Conservation (phyloP, 164 flowering plant genomes). For the Dillenia suffruticosa region DNA sequence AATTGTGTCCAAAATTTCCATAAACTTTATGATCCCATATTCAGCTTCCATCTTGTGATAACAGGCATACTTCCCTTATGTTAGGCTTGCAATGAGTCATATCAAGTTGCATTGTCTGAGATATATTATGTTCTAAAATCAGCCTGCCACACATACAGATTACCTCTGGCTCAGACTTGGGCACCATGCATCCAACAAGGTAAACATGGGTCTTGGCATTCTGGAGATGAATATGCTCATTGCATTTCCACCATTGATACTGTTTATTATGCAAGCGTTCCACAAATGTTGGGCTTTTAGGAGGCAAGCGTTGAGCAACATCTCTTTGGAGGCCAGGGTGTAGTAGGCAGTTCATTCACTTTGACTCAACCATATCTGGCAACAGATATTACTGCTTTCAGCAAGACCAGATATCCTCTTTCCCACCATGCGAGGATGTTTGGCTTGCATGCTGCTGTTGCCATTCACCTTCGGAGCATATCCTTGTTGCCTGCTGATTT, state of each 20-base stretch:
- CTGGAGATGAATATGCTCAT: conserved; percentile 47
- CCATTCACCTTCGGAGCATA: conserved; percentile 54
- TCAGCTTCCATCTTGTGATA: background rate
- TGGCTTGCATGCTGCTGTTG: conserved; percentile 56
- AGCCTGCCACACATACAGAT: conserved; percentile 58
- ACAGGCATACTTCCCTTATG: conserved; percentile 7
- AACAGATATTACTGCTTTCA: conserved; percentile 43
- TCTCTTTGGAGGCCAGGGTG: conserved; percentile 74
- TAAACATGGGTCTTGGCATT: conserved; percentile 62
- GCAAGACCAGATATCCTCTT: conserved; percentile 73
- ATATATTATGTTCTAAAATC: conserved; percentile 52
- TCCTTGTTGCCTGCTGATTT: conserved; percentile 42
- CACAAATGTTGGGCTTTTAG: conserved; percentile 45
- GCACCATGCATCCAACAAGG: conserved; percentile 64
- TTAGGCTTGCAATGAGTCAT: conserved; percentile 39
- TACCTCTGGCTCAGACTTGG: conserved; percentile 96
- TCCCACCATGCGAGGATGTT: conserved; percentile 79
- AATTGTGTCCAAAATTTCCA: background rate
- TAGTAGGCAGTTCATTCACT: conserved; percentile 67
- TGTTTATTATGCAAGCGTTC: conserved; percentile 62
- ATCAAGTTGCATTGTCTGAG: conserved; percentile 53
- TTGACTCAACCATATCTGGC: conserved; percentile 78
- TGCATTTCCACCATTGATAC: conserved; percentile 73
- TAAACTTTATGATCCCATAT: no score
- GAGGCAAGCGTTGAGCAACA: conserved; percentile 92